Evolutionary conservation across 2,329 filamentous ascomycete genomes (phyloP), one percentile per base, ranked within the genome.

Genomic region (Septoria petroselini): DNA sequence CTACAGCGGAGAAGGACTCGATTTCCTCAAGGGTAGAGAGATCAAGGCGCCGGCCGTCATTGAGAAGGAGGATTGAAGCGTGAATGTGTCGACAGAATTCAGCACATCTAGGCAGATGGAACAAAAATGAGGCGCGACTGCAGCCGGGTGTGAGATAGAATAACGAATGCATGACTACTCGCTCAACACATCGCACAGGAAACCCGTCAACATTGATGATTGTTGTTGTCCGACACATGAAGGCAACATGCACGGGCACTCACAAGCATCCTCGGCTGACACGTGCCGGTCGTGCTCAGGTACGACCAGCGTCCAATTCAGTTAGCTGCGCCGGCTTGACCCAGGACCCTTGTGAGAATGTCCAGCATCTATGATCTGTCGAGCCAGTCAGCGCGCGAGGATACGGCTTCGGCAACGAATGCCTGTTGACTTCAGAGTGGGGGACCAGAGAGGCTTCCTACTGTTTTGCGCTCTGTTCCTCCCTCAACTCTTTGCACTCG

Each of bases 1-100:
- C 80, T 98, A 98, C 68, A 78, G 76, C 44, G 82, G 82, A 48
- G 82, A 85, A 68, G 81, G 80, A 21, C 71, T 83, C 53, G 80
- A 79, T 34, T 84, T 82, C 68, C 71, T 84, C 51, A 78, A 77
- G 55, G 74, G 71, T 44, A 72, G 76, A 57, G 76, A 80, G 53
- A 76, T 85, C 68, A 82, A 79, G 66, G 80, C 81, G 14, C 81
- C 81, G 9, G 81, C 81, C 2, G 76, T 84, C 41, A 80, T 84
- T 61, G 81, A 84, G 68, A 80, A 76, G 65, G 78, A 82, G 55
- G 51, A 38, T 4, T 38, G 8, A 15, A 15, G n/a, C 7, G 15
- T 12, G 6, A 35, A 8, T 12, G 33, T 8, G 17, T 35, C 33
- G 33, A 35, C 33, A 31, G 33, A 35, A 7, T 15, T 15, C 23